Evolutionary conservation across 768 basidiomycete genomes (phyloP).

Genomic region (Cubamyces lactineus): DNA sequence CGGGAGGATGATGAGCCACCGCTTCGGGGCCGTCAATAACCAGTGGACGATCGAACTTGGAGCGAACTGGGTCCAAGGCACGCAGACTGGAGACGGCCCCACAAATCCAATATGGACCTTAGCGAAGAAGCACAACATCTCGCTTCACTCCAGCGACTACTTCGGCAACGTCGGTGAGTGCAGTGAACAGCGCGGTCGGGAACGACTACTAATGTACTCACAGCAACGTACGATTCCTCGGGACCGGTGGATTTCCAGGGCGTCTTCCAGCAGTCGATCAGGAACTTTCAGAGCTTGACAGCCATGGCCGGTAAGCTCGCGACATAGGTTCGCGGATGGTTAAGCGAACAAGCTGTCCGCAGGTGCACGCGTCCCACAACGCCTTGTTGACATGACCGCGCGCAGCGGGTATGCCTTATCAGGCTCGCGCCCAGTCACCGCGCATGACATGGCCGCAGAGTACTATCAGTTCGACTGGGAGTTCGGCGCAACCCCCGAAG

Average conservation of each 20-base stretch:
- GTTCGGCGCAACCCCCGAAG: constrained; percentile 62
- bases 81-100: constrained; percentile 49
- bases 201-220: neutral
- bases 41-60: constrained; percentile 55
- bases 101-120: constrained; percentile 64
- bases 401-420: constrained; percentile 57
- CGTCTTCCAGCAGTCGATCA: constrained; percentile 44
- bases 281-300: constrained; percentile 46
- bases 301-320: constrained; percentile 46
- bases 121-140: constrained; percentile 56
- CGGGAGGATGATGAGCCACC: constrained; percentile 56
- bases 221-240: constrained; percentile 58
- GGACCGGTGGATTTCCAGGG: constrained; percentile 53
- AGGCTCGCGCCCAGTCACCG: constrained; percentile 47
- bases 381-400: constrained; percentile 57
- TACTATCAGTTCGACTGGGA: constrained; percentile 58
- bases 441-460: constrained; percentile 55
- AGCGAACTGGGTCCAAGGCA: constrained; percentile 64
- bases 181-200: neutral
- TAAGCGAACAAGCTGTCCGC: neutral
- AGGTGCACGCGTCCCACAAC: constrained; percentile 49
- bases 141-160: constrained; percentile 48
- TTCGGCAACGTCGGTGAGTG: constrained; percentile 47
- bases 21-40: constrained; percentile 45
- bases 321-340: neutral